A percentile compares a stretch with the other conserved stretches of the same genome.
Conservation (phyloP, 371 early-diverging fungal species). For the Saksenaea vasiformis region DNA sequence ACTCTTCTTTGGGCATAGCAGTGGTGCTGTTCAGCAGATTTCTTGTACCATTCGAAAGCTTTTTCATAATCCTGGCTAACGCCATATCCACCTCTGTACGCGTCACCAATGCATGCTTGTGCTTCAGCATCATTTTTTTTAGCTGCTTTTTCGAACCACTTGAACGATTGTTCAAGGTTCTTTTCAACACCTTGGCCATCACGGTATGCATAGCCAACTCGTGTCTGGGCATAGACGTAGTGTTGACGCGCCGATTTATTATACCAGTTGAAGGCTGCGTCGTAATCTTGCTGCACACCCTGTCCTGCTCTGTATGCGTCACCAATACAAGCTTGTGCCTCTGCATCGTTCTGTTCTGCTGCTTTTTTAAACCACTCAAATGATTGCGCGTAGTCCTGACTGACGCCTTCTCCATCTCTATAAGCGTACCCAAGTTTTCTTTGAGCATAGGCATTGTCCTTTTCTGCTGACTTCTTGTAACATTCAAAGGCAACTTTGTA, state of each 20-base stretch:
- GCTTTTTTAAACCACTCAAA: too few relatives aligned
- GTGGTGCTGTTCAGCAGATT: constrained; percentile 30
- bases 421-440: too few relatives aligned
- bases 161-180: constrained; percentile 70
- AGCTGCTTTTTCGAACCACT: constrained; percentile 78
- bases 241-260: constrained; percentile 48
- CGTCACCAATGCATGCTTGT: constrained; percentile 61
- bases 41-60: constrained; percentile 43
- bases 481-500: constrained; percentile 42
- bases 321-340: neutral
- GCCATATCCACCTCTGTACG: constrained; percentile 42
- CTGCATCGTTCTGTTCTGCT: too few relatives aligned
- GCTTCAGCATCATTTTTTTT: constrained; percentile 77
- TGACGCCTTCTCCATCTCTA: too few relatives aligned
- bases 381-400: too few relatives aligned
- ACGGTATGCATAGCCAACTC: constrained; percentile 82
- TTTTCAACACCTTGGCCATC: constrained; percentile 60
- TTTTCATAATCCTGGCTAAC: constrained; percentile 51
- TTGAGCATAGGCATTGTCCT: constrained; percentile 15
- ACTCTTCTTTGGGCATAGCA: constrained; percentile 73
- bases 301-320: constrained; percentile 11
- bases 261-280: constrained; percentile 46
- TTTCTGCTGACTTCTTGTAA: constrained; percentile 30
- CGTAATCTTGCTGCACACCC: constrained; percentile 2
- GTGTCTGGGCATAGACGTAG: constrained; percentile 45